Conservation (phyloP, 768 basidiomycete genomes). For the Naganishia vaughanmartiniae region DNA sequence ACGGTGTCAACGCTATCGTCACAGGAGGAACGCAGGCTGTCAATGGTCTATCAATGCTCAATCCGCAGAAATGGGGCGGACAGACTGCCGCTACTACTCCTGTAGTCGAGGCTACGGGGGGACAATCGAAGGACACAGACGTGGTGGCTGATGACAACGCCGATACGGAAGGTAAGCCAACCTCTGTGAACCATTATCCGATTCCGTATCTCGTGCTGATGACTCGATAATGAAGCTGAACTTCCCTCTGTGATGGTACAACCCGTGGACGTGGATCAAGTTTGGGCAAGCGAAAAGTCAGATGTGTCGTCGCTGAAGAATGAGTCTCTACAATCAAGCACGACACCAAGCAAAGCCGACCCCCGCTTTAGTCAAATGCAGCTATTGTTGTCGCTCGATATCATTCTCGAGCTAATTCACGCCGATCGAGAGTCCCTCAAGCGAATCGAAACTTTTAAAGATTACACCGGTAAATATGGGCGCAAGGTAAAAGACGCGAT, state of each 20-base stretch:
- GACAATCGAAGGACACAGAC: neutral
- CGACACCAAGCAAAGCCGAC: slow-evolving; percentile 10
- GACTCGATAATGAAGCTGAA: neutral
- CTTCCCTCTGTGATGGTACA: neutral
- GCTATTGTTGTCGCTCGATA: slow-evolving; percentile 83
- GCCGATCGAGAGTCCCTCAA: slow-evolving; percentile 87
- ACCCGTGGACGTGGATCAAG: slow-evolving; percentile 16
- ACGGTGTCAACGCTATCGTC: slow-evolving; percentile 55
- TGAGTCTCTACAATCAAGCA: neutral
- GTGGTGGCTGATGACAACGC: slow-evolving; percentile 29
- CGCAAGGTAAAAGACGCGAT: slow-evolving; percentile 84
- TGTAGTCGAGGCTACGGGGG: slow-evolving; percentile 3
- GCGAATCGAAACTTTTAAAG: slow-evolving; percentile 82
- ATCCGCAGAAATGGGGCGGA: slow-evolving; percentile 80
- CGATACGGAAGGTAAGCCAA: slow-evolving; percentile 4
- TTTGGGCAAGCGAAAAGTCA: slow-evolving; percentile 1
- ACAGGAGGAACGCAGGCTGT: slow-evolving; percentile 74
- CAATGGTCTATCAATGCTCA: slow-evolving; percentile 82
- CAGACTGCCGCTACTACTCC: slow-evolving; percentile 32
- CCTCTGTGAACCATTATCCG: neutral
- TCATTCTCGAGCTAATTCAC: slow-evolving; percentile 86
- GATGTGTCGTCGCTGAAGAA: slow-evolving; percentile 5
- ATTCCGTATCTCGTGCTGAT: neutral
- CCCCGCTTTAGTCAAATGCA: slow-evolving; percentile 64
- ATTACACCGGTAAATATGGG: slow-evolving; percentile 83